phyloP scores from a whole-genome alignment of 805 yeast genomes.

The Kazachstania africana region DNA sequence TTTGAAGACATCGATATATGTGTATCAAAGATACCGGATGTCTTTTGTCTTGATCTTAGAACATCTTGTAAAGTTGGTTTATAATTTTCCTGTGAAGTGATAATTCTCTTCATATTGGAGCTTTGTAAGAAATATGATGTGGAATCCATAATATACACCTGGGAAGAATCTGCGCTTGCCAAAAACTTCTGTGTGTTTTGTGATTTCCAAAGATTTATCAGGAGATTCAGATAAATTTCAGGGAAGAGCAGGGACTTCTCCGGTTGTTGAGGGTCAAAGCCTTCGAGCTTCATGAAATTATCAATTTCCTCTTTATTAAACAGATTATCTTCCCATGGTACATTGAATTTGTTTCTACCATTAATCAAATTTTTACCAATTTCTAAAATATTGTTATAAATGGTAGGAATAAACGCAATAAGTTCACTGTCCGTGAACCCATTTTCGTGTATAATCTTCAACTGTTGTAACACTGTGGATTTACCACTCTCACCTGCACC shows the following conservation, averaged over 20 bases:
- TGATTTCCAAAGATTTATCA: constrained; percentile 42
- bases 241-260: constrained; percentile 27
- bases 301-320: constrained; percentile 7
- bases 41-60: constrained; percentile 77
- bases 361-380: constrained; percentile 60
- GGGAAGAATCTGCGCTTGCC: constrained; percentile 43
- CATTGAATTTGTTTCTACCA: constrained; percentile 45
- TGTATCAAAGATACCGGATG: constrained; percentile 84
- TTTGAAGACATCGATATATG: constrained; percentile 59
- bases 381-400: constrained; percentile 65
- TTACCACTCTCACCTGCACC: constrained; percentile 62
- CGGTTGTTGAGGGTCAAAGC: not conserved
- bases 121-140: constrained; percentile 60
- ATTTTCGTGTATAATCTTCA: constrained; percentile 25
- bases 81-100: constrained; percentile 40
- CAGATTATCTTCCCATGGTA: constrained; percentile 15
- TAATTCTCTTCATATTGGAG: constrained; percentile 40
- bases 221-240: constrained; percentile 36
- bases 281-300: constrained; percentile 4
- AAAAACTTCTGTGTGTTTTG: constrained; percentile 48
- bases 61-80: constrained; percentile 69
- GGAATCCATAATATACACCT: constrained; percentile 77
- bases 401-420: constrained; percentile 63
- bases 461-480: constrained; percentile 30
- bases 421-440: constrained; percentile 43